phyloP scores from a whole-genome alignment of 139 green algal genomes.

The Yamagishiella unicocca region DNA sequence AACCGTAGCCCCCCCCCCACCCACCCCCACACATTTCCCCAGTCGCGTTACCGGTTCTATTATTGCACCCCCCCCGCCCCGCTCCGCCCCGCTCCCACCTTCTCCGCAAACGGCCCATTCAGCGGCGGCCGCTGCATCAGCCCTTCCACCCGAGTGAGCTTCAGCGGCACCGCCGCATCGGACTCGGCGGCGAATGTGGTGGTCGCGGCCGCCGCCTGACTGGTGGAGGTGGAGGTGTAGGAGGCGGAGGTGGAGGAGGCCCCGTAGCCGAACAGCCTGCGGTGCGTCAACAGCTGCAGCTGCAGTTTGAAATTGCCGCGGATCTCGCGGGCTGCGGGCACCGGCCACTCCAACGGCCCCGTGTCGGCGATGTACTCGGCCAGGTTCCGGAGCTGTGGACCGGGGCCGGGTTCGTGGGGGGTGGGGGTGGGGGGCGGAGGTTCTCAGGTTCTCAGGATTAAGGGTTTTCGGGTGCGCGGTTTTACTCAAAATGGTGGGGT shows the following conservation, averaged over 20 bases:
- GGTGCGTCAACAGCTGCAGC: slow-evolving; percentile 57
- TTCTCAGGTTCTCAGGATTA: no score
- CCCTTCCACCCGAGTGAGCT: background rate
- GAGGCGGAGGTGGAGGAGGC: background rate
- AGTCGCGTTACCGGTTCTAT: no score
- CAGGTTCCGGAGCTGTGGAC: slow-evolving; percentile 27
- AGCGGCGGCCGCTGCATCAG: slow-evolving; percentile 37
- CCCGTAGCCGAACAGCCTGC: slow-evolving; percentile 38
- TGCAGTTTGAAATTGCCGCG: slow-evolving; percentile 45
- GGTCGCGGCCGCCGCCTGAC: background rate
- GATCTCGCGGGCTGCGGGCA: slow-evolving; percentile 12
- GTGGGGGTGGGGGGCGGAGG: no score
- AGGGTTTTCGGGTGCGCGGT: no score
- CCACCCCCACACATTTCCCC: no score
- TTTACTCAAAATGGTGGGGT: no score
- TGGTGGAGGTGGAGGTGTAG: background rate
- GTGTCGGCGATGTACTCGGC: slow-evolving; percentile 33
- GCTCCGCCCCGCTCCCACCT: slow-evolving; percentile 6
- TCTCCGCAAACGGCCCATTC: slow-evolving; percentile 22
- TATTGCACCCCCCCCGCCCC: no score
- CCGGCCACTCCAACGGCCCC: slow-evolving; percentile 51
- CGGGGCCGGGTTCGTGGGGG: background rate
- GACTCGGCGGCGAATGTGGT: no score
- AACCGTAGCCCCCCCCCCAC: no score
- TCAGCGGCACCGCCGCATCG: background rate